phyloP scores from a whole-genome alignment of 768 basidiomycete genomes.

The Nidularia sp. region DNA sequence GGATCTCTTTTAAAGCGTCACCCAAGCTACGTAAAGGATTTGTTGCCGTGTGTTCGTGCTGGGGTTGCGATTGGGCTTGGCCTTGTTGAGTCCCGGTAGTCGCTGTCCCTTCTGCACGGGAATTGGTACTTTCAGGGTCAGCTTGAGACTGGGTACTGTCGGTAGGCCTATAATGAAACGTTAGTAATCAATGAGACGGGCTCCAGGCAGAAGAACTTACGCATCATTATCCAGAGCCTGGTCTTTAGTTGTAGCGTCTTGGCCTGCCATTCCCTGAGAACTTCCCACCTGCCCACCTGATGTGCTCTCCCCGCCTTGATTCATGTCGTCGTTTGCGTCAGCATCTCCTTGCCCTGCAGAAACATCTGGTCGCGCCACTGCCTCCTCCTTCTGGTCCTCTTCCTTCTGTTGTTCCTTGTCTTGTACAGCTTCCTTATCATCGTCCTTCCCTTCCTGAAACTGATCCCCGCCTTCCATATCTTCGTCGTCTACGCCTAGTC shows the following conservation, averaged over 20 bases:
- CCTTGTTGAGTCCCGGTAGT: constrained; percentile 44
- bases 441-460: constrained; percentile 13
- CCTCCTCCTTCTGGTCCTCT: no score
- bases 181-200: not conserved
- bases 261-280: constrained; percentile 19
- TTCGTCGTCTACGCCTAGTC: no score
- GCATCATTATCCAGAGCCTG: constrained; percentile 22
- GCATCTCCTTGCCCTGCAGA: constrained; percentile 34
- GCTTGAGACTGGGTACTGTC: constrained; percentile 12
- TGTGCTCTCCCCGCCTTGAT: constrained; percentile 19
- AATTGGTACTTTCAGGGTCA: constrained; percentile 12
- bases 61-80: constrained; percentile 31
- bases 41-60: constrained; percentile 26
- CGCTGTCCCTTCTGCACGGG: constrained; percentile 25
- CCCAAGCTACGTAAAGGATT: constrained; percentile 79
- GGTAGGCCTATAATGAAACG: constrained; percentile 8
- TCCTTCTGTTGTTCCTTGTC: no score
- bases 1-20: constrained; percentile 78
- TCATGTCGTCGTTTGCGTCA: constrained; percentile 22
- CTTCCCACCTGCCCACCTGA: constrained; percentile 26
- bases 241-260: constrained; percentile 21
- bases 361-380: constrained; percentile 38
- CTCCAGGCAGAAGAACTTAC: constrained; percentile 17
- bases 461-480: no score
- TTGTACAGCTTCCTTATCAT: constrained; percentile 16